These are phyloP conservation scores for Corniculantispora saksenae DNA, from an alignment of 2,329 filamentous ascomycete genomes.

Conservation along the genomic window DNA sequence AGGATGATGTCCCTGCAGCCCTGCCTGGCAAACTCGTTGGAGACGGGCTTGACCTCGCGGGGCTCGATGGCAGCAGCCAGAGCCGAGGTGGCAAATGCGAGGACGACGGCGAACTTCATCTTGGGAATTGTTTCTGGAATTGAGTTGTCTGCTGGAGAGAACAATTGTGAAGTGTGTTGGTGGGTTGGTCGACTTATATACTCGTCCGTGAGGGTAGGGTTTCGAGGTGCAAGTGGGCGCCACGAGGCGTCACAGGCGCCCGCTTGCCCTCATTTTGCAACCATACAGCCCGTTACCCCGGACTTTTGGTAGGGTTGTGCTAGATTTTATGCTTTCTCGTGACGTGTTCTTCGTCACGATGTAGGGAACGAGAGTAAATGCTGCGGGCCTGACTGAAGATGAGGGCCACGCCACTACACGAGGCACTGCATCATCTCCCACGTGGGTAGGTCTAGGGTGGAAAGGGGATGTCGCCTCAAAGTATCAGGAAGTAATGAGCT, in stretches of 20 bases:
- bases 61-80: neutral
- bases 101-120: neutral
- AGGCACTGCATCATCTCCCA: no score
- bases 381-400: no score
- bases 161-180: neutral
- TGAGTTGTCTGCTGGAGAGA: neutral
- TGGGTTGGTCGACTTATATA: neutral
- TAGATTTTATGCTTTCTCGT: no score
- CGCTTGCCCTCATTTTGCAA: neutral
- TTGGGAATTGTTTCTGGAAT: neutral
- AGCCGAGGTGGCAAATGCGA: neutral
- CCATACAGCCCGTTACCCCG: neutral
- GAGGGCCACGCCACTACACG: no score
- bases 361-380: no score
- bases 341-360: no score
- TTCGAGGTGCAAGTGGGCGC: neutral
- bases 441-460: no score
- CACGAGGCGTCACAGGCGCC: neutral
- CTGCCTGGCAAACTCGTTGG: slow-evolving; percentile 27
- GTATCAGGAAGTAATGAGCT: no score
- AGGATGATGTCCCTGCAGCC: slow-evolving; percentile 29
- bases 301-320: no score
- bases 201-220: neutral
- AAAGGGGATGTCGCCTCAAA: no score
- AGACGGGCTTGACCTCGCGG: slow-evolving; percentile 8